phyloP scores from a whole-genome alignment of 2,329 filamentous ascomycete species.

The Fusarium guadeloupense region DNA sequence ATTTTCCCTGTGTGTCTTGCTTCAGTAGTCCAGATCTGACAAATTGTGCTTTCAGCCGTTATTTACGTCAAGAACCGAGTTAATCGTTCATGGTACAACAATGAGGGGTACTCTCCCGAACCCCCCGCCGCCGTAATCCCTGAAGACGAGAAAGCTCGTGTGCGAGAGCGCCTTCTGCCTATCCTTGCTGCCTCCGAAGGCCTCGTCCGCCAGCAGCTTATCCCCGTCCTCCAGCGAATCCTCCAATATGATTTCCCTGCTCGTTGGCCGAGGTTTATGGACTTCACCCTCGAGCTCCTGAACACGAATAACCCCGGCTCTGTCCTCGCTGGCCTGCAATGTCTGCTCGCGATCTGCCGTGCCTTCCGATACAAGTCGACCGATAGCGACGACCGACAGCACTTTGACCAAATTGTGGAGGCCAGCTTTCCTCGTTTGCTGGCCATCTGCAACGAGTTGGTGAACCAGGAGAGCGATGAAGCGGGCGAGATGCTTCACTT shows the following conservation, averaged over 20 bases:
- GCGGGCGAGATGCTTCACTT: slow-evolving; percentile 96
- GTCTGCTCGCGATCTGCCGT: slow-evolving; percentile 91
- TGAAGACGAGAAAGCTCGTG: slow-evolving; percentile 87
- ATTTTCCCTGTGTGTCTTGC: slow-evolving; percentile 38
- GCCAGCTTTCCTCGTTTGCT: slow-evolving; percentile 89
- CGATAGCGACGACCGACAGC: slow-evolving; percentile 77
- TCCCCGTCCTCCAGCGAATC: slow-evolving; percentile 94
- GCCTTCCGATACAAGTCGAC: slow-evolving; percentile 92
- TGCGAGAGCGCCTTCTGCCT: slow-evolving; percentile 88
- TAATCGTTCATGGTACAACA: slow-evolving; percentile 86
- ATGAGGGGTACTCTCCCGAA: slow-evolving; percentile 77
- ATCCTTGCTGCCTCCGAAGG: slow-evolving; percentile 83
- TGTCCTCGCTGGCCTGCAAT: slow-evolving; percentile 93
- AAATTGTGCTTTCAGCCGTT: slow-evolving; percentile 69
- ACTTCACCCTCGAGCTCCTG: slow-evolving; percentile 88
- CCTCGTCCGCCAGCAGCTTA: slow-evolving; percentile 88
- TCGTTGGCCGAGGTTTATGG: slow-evolving; percentile 93
- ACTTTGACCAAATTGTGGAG: slow-evolving; percentile 95
- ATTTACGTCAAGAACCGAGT: slow-evolving; percentile 99
- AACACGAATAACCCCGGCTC: slow-evolving; percentile 86
- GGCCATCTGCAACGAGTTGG: slow-evolving; percentile 85
- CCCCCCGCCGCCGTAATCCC: slow-evolving; percentile 69
- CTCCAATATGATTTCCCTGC: slow-evolving; percentile 94
- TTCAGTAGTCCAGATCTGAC: slow-evolving; percentile 29
- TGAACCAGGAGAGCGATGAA: slow-evolving; percentile 91